These are phyloP conservation scores for Daldinia vernicosa DNA, from an alignment of 495 filamentous ascomycete species.

Conservation along the genomic window DNA sequence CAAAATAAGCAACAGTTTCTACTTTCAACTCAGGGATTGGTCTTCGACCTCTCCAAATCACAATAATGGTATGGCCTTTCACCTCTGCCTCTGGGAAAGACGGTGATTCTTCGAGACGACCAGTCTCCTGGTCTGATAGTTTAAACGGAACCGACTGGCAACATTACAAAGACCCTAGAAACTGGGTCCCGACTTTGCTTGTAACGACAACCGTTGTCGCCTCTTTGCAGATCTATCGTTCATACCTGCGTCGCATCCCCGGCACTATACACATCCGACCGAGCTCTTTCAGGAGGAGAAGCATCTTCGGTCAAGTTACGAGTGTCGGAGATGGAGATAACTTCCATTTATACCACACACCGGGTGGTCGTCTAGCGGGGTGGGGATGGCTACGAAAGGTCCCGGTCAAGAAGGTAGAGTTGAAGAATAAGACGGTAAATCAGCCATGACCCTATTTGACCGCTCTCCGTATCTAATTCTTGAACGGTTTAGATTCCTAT, in stretches of 20 bases:
- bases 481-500: constrained; percentile 70
- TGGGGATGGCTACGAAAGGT: constrained; percentile 91
- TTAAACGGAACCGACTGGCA: constrained; percentile 69
- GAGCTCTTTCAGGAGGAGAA: constrained; percentile 71
- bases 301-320: constrained; percentile 84
- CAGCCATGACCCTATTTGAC: background rate
- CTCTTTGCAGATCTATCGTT: constrained; percentile 69
- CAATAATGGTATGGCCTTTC: constrained; percentile 42
- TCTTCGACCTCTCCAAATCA: constrained; percentile 16
- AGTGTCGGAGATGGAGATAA: constrained; percentile 96
- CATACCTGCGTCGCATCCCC: constrained; percentile 84
- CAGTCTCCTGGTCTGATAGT: constrained; percentile 59
- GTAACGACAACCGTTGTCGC: constrained; percentile 72
- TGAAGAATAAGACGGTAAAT: constrained; percentile 81
- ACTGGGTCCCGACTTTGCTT: constrained; percentile 72
- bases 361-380: constrained; percentile 82
- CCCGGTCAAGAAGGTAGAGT: constrained; percentile 68
- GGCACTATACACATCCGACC: constrained; percentile 75
- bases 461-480: constrained; percentile 14
- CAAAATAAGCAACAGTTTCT: constrained; percentile 12
- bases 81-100: constrained; percentile 36
- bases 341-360: constrained; percentile 92
- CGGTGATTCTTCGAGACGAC: constrained; percentile 43
- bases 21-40: background rate
- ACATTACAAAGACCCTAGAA: constrained; percentile 71